These are phyloP conservation scores for Epichloe aotearoae DNA, from an alignment of 2,329 filamentous ascomycete species.

Conservation along the genomic window DNA sequence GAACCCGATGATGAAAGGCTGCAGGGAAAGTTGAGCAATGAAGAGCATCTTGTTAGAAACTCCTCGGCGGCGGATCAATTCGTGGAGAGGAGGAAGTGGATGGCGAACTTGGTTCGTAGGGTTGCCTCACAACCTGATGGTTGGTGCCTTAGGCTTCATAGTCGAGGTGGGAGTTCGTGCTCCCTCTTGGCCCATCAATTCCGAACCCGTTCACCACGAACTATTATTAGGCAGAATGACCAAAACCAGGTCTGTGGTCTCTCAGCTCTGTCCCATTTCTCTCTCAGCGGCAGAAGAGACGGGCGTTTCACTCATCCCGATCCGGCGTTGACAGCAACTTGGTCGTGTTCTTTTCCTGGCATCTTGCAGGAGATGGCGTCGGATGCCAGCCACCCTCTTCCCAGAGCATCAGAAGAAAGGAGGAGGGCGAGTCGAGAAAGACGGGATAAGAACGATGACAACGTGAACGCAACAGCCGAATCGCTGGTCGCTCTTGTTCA, in stretches of 20 bases:
- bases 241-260: not conserved
- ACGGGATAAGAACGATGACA: too few species aligned
- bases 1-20: not conserved
- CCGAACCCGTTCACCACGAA: not conserved
- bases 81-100: too few species aligned
- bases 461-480: too few species aligned
- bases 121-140: not conserved
- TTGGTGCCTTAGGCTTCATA: not conserved
- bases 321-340: not conserved
- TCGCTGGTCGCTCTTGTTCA: too few species aligned
- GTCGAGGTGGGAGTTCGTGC: not conserved
- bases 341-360: not conserved
- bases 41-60: too few species aligned
- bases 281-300: not conserved
- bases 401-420: not conserved
- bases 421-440: not conserved
- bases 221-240: too few species aligned
- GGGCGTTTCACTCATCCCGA: not conserved
- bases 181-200: not conserved
- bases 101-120: not conserved
- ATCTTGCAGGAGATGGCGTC: conserved; percentile 1
- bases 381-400: not conserved
- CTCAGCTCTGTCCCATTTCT: not conserved
- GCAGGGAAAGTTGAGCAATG: not conserved
- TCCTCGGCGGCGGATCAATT: too few species aligned